Base-by-base conservation (phyloP, 441 rosid genomes). In the Arabidopsis lyrata region DNA sequence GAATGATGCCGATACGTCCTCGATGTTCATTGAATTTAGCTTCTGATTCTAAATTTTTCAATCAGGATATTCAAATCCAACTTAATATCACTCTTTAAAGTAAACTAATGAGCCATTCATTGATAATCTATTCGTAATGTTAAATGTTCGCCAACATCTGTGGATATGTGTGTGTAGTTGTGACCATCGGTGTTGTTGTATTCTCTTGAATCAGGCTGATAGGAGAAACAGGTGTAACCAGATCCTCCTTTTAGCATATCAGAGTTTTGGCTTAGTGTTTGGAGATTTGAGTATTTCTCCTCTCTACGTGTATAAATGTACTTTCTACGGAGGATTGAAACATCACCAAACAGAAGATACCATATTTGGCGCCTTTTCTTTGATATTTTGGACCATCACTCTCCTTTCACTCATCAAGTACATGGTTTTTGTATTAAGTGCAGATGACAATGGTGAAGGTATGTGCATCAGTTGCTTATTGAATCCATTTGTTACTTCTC, bases 391-490 rank as follows among this genome's bases (percentile, higher is more conserved):
- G 97, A 86, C 96, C 14, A 78, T 92, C 42, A 89, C 97, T 2
- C 69, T 95, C 53, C 79, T 92, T 32, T 90, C 96, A 6, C 79
- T 95, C 88, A 31, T 86, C 74, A 95, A 92, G 83, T 88, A 92
- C 80, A 85, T 59, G 57, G 72, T 84, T 67, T 77, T 89, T 76
- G 83, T 86, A 78, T 73, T 92, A 75, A 80, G 70, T 70, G 86
- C 82, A 4, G 84, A 90, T 56, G 99, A 92, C 75, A 92, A 92
- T 70, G 90, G 93, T 50, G 97, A 89, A 89, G 99, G 99, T 95
- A 80, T 74, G 75, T 32, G n/a, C 44, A 4, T 31, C 5, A 2
- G 10, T 48, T 77, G 29, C 53, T 35, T 3, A 10, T 57, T 22
- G 11, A 47, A 10, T 65, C 50, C 5, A 6, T 6, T 35, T 60